phyloP scores from a whole-genome alignment of 202 grass and related monocot genomes.

The Setaria viridis region DNA sequence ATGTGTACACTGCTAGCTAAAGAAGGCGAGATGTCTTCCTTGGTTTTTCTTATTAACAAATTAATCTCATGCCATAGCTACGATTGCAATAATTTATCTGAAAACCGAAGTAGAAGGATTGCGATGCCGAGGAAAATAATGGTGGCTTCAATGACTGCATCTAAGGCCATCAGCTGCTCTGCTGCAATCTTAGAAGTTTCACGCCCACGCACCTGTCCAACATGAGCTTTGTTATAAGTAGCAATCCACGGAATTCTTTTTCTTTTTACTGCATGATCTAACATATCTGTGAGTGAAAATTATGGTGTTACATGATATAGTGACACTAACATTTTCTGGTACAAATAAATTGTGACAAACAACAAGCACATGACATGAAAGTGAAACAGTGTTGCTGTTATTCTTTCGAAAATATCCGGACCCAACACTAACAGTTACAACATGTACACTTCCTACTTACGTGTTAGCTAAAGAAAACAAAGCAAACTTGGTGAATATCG shows the following conservation, averaged over 20 bases:
- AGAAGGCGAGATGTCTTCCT: neutral
- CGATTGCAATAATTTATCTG: conserved; percentile 44
- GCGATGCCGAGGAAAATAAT: conserved; percentile 59
- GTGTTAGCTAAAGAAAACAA: neutral
- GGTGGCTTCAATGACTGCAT: conserved; percentile 53
- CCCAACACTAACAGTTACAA: too few species aligned
- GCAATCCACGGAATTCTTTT: neutral
- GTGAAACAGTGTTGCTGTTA: neutral
- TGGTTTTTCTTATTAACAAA: conserved; percentile 29
- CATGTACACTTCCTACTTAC: neutral
- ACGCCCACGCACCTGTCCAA: conserved; percentile 45
- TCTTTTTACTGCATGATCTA: neutral
- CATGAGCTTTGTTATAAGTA: conserved; percentile 35
- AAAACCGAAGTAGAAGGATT: conserved; percentile 51
- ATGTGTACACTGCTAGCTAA: neutral
- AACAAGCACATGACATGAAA: neutral
- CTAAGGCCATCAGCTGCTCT: conserved; percentile 39
- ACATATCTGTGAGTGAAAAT: neutral
- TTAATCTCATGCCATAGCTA: conserved; percentile 2
- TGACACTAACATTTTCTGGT: neutral
- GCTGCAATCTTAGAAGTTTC: conserved; percentile 37
- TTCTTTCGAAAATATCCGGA: too few species aligned
- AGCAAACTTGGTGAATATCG: conserved; percentile 22
- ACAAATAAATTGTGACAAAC: neutral
- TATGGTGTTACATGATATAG: neutral